phyloP scores from a whole-genome alignment of 768 basidiomycete species.

The Boletus rubescentipes region DNA sequence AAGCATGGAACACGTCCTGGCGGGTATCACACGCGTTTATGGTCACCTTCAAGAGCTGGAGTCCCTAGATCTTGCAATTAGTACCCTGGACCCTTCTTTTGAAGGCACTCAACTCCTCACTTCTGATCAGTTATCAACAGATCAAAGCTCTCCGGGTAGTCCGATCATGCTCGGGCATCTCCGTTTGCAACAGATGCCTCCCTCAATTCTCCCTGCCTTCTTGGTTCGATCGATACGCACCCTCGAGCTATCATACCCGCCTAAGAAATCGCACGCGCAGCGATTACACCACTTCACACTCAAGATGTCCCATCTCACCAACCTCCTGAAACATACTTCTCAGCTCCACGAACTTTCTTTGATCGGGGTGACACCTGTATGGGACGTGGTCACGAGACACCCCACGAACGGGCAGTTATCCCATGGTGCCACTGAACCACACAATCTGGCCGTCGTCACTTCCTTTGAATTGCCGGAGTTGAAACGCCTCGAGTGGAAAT shows the following conservation, averaged over 20 bases:
- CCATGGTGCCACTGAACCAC: conserved; percentile 6
- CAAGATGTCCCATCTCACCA: conserved; percentile 41
- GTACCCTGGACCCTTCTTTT: conserved; percentile 26
- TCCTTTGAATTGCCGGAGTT: conserved; percentile 39
- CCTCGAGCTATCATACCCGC: conserved; percentile 43
- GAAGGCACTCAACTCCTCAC: conserved; percentile 26
- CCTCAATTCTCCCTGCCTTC: conserved; percentile 36
- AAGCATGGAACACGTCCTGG: conserved; percentile 31
- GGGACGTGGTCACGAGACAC: conserved; percentile 29
- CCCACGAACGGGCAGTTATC: conserved; percentile 12
- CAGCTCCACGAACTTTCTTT: conserved; percentile 44
- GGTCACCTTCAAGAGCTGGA: conserved; percentile 25
- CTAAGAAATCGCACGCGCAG: conserved; percentile 21
- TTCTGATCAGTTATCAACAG: conserved; percentile 17
- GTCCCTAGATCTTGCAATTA: conserved; percentile 30
- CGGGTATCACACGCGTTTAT: conserved; percentile 15
- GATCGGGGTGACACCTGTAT: conserved; percentile 41
- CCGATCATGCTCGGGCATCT: conserved; percentile 31
- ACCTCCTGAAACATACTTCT: conserved; percentile 38
- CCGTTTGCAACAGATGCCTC: conserved; percentile 43
- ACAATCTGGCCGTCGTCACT: conserved; percentile 4
- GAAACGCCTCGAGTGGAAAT: conserved; percentile 48
- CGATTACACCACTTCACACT: conserved; percentile 33
- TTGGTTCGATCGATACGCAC: conserved; percentile 40
- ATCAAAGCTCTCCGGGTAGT: conserved; percentile 1